A percentile compares a stretch with the other conserved stretches of the same genome.
Evolutionary conservation across 192 early-diverging fungal genomes (phyloP).

Genomic region (Backusella mclennaniae): DNA sequence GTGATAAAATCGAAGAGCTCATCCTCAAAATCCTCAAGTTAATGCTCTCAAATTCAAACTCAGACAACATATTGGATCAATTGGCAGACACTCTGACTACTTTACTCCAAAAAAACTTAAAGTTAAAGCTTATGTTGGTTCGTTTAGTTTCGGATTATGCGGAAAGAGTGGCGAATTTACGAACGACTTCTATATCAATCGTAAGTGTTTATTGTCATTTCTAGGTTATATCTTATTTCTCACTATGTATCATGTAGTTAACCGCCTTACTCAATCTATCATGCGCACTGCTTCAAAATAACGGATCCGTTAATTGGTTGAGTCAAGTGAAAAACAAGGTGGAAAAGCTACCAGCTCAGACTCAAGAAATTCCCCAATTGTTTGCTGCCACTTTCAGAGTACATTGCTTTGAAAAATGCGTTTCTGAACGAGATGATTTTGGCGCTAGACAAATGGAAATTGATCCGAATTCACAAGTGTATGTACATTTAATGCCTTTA

Average conservation of each 20-base stretch:
- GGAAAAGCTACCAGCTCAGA: not conserved
- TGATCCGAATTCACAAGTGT: not conserved
- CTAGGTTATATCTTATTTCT: not conserved
- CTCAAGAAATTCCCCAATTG: not conserved
- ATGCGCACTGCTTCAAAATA: not conserved
- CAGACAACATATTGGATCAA: not conserved
- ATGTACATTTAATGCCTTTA: not conserved
- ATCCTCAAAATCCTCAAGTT: not conserved
- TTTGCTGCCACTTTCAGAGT: not conserved
- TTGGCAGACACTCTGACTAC: not conserved
- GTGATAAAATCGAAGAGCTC: not conserved
- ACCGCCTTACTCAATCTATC: not conserved
- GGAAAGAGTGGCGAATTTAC: not conserved
- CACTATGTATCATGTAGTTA: not conserved
- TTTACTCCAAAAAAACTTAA: not conserved
- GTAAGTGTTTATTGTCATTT: not conserved
- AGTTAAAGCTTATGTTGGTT: not conserved
- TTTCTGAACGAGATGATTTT: not conserved
- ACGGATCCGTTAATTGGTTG: not conserved
- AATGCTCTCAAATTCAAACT: not conserved
- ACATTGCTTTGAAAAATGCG: not conserved
- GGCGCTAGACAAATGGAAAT: not conserved
- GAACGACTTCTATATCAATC: not conserved
- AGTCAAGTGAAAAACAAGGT: not conserved
- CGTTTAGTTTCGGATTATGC: not conserved